Evolutionary conservation across 352 stramenopile species (phyloP).

Genomic region (Phytophthora capsici): DNA sequence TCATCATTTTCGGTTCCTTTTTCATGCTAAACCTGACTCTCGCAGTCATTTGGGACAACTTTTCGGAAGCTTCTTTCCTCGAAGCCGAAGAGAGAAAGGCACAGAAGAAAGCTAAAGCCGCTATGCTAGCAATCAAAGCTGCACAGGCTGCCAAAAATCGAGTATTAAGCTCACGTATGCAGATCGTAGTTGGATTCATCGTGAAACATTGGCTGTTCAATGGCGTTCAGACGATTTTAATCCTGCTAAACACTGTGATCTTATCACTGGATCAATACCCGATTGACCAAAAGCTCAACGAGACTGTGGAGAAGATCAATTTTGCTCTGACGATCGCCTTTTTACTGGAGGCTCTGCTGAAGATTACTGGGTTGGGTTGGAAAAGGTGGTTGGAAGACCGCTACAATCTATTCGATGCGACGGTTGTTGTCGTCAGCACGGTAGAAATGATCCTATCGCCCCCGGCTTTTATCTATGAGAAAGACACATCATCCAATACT

Average conservation of each 20-base stretch:
- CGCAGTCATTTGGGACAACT: conserved; percentile 90
- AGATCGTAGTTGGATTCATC: conserved; percentile 22
- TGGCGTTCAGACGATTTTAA: conserved; percentile 58
- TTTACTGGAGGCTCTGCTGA: conserved; percentile 62
- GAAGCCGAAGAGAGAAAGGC: conserved; percentile 63
- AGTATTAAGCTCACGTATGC: conserved; percentile 20
- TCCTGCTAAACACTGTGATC: conserved; percentile 87
- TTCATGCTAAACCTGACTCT: conserved; percentile 93
- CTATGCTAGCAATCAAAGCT: conserved; percentile 15
- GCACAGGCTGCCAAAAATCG: conserved; percentile 1
- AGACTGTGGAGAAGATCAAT: conserved; percentile 65
- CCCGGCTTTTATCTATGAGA: conserved; percentile 40
- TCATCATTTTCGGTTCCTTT: conserved; percentile 90
- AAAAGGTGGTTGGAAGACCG: conserved; percentile 54
- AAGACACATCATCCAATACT: conserved; percentile 25
- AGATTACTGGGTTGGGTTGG: conserved; percentile 74
- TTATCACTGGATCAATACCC: conserved; percentile 84
- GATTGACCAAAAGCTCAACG: conserved; percentile 46
- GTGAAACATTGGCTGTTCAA: conserved; percentile 68
- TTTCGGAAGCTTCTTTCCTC: conserved; percentile 62
- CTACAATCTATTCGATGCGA: conserved; percentile 86
- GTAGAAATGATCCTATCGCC: conserved; percentile 55
- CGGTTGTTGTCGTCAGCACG: conserved; percentile 56
- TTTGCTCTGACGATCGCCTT: conserved; percentile 66
- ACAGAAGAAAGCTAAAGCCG: conserved; percentile 34